phyloP scores from a whole-genome alignment of 495 filamentous ascomycete genomes.

The Beverwykella pulmonaria region DNA sequence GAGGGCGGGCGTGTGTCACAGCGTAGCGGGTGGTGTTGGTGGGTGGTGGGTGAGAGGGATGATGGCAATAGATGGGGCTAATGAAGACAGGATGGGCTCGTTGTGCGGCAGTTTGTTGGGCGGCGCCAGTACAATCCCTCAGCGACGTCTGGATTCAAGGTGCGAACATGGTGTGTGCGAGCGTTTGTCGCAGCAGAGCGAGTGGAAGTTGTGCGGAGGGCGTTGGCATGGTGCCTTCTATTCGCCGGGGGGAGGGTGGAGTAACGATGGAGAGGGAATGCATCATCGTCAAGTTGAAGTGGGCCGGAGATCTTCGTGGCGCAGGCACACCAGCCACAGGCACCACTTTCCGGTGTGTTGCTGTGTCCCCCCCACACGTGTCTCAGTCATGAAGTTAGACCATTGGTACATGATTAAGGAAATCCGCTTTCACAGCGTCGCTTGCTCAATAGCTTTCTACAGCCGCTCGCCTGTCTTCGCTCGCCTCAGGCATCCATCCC shows the following conservation, averaged over 20 bases:
- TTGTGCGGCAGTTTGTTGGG: conserved; percentile 14
- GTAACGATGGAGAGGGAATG: background rate
- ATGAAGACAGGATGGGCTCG: background rate
- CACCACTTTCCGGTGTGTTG: too few relatives aligned
- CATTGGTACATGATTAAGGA: background rate
- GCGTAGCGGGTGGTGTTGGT: background rate
- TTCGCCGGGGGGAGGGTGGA: background rate
- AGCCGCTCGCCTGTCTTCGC: conserved; percentile 41
- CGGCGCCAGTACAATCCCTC: conserved; percentile 17
- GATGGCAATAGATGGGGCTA: background rate
- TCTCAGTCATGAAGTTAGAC: background rate
- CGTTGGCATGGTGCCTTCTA: background rate
- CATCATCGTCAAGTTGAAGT: background rate
- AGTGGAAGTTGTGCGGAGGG: background rate
- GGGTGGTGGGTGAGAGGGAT: background rate
- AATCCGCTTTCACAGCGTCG: background rate
- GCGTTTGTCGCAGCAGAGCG: conserved; percentile 21
- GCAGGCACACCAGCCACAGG: background rate
- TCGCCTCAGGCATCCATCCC: conserved; percentile 88
- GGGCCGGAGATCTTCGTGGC: background rate
- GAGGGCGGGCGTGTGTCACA: conserved; percentile 1
- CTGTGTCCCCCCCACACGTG: background rate
- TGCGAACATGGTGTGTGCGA: conserved; percentile 16
- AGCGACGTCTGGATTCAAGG: conserved; percentile 11
- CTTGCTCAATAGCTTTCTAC: conserved; percentile 33